Base-by-base conservation (phyloP, 495 filamentous ascomycete genomes). In the Daldinia decipiens region DNA sequence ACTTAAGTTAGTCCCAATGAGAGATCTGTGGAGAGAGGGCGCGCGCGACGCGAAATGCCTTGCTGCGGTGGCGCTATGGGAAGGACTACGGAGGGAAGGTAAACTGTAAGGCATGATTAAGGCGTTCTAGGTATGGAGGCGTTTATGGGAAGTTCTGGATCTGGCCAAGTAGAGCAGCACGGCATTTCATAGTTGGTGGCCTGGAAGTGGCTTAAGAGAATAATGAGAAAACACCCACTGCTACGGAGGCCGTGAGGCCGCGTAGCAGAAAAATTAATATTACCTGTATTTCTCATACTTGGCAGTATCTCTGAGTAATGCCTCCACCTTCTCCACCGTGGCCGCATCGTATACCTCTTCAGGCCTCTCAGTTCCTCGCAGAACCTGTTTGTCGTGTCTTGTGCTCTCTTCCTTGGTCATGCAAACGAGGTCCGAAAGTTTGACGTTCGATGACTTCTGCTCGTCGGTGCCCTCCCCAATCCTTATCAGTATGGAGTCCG, bases 391-490 rank as follows among this genome's bases (percentile, higher is more conserved):
- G 75, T 95, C 92, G 75, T 99, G 95, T 59, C 83, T 83, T 11
- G 85, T 81, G n/a, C 89, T 90, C 77, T 98, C 95, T 65, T 98
- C 95, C 79, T 95, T 98, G 7, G 96, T 98, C 93, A 99, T 93
- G 72, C 92, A 92, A 4, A 98, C 95, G 36, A 99, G 78, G 31
- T 97, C 90, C 26, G 84, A 84, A 60, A 94, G 76, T 51, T 83
- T 76, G 8, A 97, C 64, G 19, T 84, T 85, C 5, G 89, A 83
- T 27, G 85, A 86, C 67, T 90, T 92, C 76, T 98, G 94, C 31
- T 92, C 89, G 52, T 88, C 83, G 39, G 85, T 75, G n/a, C 86
- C 87, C 53, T 82, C 79, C 0, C 86, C 80, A 38, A 90, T 88
- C 5, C 72, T 79, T 21, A 83, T 38, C 51, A 85, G 62, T 0